phyloP scores from a whole-genome alignment of 2,329 filamentous ascomycete species.

The Emergomyces pasteurianus region DNA sequence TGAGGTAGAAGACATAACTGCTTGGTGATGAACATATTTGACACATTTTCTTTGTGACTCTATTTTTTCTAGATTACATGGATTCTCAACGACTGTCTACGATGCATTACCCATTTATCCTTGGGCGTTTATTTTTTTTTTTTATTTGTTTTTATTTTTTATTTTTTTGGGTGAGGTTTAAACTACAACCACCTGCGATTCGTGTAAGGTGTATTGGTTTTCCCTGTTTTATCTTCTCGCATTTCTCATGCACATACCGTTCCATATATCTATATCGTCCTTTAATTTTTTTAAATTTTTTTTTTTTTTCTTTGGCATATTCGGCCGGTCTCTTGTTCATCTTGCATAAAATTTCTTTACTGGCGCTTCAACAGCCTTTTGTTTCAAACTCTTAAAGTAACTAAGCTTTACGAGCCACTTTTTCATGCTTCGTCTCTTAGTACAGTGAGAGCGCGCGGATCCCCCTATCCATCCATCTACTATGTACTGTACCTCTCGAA shows the following conservation, averaged over 20 bases:
- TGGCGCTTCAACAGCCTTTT: not conserved
- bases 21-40: constrained; percentile 55
- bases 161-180: not conserved
- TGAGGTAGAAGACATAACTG: constrained; percentile 91
- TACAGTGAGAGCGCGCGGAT: too few relatives aligned
- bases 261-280: not conserved
- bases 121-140: not conserved
- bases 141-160: too few relatives aligned
- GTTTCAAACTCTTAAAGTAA: not conserved
- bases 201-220: not conserved
- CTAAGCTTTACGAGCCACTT: not conserved
- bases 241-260: not conserved
- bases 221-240: not conserved
- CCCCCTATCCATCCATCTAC: too few relatives aligned
- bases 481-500: too few relatives aligned
- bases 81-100: not conserved
- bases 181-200: not conserved
- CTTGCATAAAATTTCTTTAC: not conserved
- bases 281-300: too few relatives aligned
- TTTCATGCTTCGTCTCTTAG: too few relatives aligned
- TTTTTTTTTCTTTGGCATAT: too few relatives aligned
- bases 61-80: not conserved
- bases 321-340: not conserved
- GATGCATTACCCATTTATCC: not conserved
- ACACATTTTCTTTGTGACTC: not conserved